These are phyloP conservation scores for Cenchrus purpureus DNA, from an alignment of 176 grass and related monocot species.

Conservation along the genomic window DNA sequence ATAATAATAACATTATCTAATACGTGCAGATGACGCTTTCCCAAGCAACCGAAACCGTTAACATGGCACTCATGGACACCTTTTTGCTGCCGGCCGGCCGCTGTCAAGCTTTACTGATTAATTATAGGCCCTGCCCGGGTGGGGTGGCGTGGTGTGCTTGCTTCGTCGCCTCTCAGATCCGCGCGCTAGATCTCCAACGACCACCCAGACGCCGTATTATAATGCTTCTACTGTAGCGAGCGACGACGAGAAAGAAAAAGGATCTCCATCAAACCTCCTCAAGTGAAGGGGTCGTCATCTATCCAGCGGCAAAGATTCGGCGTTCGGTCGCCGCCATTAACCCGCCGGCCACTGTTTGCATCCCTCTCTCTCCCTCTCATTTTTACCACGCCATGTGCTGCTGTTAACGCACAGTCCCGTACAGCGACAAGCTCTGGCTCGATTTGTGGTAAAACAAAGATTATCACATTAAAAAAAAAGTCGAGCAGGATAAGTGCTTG, in stretches of 20 bases:
- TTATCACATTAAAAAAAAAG: neutral
- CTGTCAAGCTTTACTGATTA: constrained; percentile 22
- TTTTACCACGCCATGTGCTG: neutral
- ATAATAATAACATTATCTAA: constrained; percentile 17
- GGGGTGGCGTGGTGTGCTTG: neutral
- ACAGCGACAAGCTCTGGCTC: neutral
- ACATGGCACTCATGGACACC: neutral
- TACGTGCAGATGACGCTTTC: constrained; percentile 2
- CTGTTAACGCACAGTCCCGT: constrained; percentile 1
- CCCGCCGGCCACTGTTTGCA: neutral
- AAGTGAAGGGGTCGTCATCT: neutral
- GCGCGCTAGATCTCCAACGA: constrained; percentile 36
- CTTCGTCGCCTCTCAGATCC: neutral
- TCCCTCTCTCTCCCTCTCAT: too few species aligned
- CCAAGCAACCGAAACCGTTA: constrained; percentile 39
- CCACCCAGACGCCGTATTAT: constrained; percentile 17
- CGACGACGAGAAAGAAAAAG: neutral
- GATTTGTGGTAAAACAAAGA: neutral
- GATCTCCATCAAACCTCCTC: neutral
- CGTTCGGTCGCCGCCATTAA: constrained; percentile 40
- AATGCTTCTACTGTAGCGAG: constrained; percentile 16
- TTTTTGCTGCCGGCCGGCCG: constrained; percentile 38
- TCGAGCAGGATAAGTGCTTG: neutral
- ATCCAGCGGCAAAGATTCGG: constrained; percentile 36
- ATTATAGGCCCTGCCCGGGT: too few species aligned